Conservation (phyloP, 768 basidiomycete species). For the Suillus americanus region DNA sequence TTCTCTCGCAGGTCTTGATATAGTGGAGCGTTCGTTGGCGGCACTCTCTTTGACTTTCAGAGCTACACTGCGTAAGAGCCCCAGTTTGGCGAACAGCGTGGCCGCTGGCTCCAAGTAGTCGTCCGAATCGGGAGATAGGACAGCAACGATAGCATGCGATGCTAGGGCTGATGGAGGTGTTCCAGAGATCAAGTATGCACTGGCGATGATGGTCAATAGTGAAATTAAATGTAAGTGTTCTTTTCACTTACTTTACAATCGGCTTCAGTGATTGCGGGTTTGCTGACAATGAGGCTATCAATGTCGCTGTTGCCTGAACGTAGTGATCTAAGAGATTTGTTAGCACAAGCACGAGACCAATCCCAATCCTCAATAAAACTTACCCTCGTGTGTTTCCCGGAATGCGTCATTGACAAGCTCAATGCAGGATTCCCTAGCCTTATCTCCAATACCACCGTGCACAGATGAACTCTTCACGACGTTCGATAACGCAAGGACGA, state of each 20-base stretch:
- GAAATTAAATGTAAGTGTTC: not conserved
- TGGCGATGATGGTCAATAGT: conserved; percentile 26
- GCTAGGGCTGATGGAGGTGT: conserved; percentile 66
- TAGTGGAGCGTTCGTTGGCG: conserved; percentile 64
- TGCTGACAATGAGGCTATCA: conserved; percentile 64
- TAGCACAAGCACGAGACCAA: conserved; percentile 10
- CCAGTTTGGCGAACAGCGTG: conserved; percentile 64
- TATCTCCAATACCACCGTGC: conserved; percentile 73
- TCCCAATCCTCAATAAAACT: conserved; percentile 5
- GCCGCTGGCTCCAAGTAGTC: conserved; percentile 14
- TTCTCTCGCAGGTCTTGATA: conserved; percentile 81
- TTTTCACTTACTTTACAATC: conserved; percentile 61
- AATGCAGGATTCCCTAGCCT: conserved; percentile 66
- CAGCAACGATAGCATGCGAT: conserved; percentile 58
- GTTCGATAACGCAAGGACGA: conserved; percentile 72
- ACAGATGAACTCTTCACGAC: conserved; percentile 63
- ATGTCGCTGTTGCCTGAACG: conserved; percentile 56
- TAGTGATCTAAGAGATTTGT: conserved; percentile 56
- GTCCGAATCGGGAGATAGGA: conserved; percentile 50
- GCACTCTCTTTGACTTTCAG: conserved; percentile 73
- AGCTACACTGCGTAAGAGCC: conserved; percentile 59
- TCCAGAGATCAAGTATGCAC: conserved; percentile 62
- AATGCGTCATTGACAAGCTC: conserved; percentile 83
- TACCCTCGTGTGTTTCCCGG: conserved; percentile 68
- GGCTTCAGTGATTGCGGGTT: conserved; percentile 63